Percentiles rank a stretch among this genome's conserved stretches.
Conservation (phyloP, 2,329 filamentous ascomycete genomes). For the Exophiala dermatitidis region DNA sequence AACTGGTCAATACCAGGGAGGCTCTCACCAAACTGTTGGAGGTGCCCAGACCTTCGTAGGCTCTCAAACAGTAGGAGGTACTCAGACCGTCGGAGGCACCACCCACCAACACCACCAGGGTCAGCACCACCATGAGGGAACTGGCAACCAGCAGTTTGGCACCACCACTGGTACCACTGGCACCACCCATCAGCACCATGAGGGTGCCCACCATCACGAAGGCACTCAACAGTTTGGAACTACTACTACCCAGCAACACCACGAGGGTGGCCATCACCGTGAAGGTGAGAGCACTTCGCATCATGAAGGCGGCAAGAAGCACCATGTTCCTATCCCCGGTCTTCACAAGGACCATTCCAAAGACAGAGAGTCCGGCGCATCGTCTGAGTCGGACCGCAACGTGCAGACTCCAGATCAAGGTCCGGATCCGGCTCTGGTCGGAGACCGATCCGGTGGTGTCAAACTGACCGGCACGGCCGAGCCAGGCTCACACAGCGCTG, state of each 20-base stretch:
- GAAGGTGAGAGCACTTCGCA: not conserved
- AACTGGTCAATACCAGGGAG: too few relatives aligned
- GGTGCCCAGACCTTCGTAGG: too few relatives aligned
- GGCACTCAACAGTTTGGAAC: not conserved
- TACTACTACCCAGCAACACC: not conserved
- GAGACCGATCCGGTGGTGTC: slow-evolving; percentile 2
- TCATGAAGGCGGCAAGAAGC: not conserved
- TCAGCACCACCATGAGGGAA: too few relatives aligned
- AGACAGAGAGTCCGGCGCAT: not conserved
- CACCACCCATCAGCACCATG: not conserved
- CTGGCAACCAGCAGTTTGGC: not conserved
- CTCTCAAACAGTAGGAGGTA: too few relatives aligned
- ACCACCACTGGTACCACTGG: not conserved
- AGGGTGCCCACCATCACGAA: not conserved
- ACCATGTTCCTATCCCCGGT: not conserved
- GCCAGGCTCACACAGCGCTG: slow-evolving; percentile 23
- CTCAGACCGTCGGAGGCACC: too few relatives aligned
- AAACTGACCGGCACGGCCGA: slow-evolving; percentile 21
- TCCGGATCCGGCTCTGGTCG: slow-evolving; percentile 21
- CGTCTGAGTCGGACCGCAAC: not conserved
- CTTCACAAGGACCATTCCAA: slow-evolving; percentile 1
- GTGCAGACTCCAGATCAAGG: slow-evolving; percentile 12
- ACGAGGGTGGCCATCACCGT: not conserved
- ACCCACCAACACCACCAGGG: too few relatives aligned
- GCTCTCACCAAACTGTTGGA: too few relatives aligned